A percentile compares a stretch with the other conserved stretches of the same genome.
Evolutionary conservation across 352 stramenopile genomes (phyloP).

Genomic region (Globisporangium cystogenes): DNA sequence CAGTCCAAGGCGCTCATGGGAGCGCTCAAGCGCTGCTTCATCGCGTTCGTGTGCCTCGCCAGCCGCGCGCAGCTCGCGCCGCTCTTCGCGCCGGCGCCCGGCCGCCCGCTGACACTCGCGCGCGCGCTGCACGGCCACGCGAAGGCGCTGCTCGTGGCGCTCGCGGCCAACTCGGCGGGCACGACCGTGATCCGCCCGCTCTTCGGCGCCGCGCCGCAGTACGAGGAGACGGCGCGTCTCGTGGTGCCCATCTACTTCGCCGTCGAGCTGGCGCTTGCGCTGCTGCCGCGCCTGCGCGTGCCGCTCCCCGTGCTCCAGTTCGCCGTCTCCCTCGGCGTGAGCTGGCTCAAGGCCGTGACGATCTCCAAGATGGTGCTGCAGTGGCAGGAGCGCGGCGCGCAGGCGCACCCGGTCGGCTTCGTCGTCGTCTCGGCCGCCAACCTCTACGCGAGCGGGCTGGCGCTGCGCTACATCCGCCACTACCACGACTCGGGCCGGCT

Average conservation of each 20-base stretch:
- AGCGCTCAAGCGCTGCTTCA: slow-evolving; percentile 49
- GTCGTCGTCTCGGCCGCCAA: slow-evolving; percentile 59
- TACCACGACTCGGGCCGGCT: slow-evolving; percentile 33
- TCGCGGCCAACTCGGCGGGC: slow-evolving; percentile 58
- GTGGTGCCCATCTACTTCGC: slow-evolving; percentile 55
- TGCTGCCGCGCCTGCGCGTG: slow-evolving; percentile 29
- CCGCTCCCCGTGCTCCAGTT: slow-evolving; percentile 40
- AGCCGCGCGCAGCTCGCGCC: slow-evolving; percentile 36
- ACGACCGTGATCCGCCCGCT: slow-evolving; percentile 58
- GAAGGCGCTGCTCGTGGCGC: slow-evolving; percentile 42
- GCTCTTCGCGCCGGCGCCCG: slow-evolving; percentile 29
- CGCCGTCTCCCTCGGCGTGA: slow-evolving; percentile 49
- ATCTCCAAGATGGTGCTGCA: slow-evolving; percentile 60
- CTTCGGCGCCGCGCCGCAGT: slow-evolving; percentile 45
- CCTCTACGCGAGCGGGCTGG: slow-evolving; percentile 58
- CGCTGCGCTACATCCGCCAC: slow-evolving; percentile 50
- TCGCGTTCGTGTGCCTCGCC: slow-evolving; percentile 53
- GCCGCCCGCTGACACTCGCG: slow-evolving; percentile 30
- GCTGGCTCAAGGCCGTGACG: slow-evolving; percentile 71
- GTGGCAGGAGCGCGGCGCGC: slow-evolving; percentile 33
- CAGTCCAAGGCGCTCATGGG: slow-evolving; percentile 36
- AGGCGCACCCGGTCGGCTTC: slow-evolving; percentile 54
- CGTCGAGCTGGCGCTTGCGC: slow-evolving; percentile 33
- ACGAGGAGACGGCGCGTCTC: slow-evolving; percentile 51
- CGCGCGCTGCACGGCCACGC: slow-evolving; percentile 23